Percentiles rank a stretch among this genome's conserved stretches.
phyloP scores from a whole-genome alignment of 1,284 basidiomycete species.

The Ceratobasidium sp. region DNA sequence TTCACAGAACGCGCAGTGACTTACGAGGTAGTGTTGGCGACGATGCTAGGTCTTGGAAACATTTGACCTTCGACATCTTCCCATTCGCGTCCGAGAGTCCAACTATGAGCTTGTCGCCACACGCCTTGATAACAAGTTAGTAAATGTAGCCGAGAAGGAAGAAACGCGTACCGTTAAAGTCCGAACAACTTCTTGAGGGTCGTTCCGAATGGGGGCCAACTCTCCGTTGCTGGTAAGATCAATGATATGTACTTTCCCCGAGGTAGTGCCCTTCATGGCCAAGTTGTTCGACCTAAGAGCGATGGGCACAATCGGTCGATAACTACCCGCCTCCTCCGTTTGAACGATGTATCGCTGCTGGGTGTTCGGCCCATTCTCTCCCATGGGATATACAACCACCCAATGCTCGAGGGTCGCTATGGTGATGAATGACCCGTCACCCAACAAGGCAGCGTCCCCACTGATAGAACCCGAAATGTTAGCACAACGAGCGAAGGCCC shows the following conservation, averaged over 20 bases:
- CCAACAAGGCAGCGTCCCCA: background rate
- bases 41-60: background rate
- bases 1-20: background rate
- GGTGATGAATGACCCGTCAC: slow-evolving; percentile 2
- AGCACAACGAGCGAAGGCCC: background rate
- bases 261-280: background rate
- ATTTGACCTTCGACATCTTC: background rate
- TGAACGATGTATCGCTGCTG: background rate
- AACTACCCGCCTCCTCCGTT: background rate
- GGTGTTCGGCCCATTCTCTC: background rate
- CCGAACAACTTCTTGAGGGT: background rate
- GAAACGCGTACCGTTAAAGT: background rate
- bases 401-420: slow-evolving; percentile 6
- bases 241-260: background rate
- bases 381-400: background rate
- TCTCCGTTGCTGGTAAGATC: background rate
- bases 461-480: background rate
- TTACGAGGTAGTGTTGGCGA: background rate
- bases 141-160: background rate
- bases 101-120: background rate
- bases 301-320: background rate
- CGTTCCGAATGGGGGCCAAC: background rate
- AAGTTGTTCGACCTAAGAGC: background rate
- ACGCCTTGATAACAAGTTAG: background rate
- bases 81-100: background rate